phyloP scores from a whole-genome alignment of 257 asterid species.

The Nicotiana otophora region DNA sequence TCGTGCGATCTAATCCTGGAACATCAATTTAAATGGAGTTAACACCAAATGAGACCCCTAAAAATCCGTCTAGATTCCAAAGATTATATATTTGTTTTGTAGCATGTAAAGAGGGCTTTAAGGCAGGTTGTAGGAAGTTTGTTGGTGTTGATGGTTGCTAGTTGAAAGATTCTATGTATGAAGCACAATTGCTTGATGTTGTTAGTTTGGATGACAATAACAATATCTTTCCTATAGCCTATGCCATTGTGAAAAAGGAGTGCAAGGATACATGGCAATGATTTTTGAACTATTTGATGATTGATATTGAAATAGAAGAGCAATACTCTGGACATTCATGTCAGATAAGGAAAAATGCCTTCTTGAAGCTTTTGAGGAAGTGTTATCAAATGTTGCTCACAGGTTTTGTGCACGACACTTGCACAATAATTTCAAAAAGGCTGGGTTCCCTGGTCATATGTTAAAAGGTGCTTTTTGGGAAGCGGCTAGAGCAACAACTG shows the following conservation, averaged over 20 bases:
- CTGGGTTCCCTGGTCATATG: neutral
- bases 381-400: neutral
- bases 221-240: constrained; percentile 12
- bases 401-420: constrained; percentile 6
- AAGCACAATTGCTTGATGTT: neutral
- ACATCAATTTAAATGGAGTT: neutral
- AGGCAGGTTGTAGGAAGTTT: neutral
- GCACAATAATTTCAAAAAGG: neutral
- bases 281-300: neutral
- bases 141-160: neutral
- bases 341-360: constrained; percentile 19
- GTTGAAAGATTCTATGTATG: neutral
- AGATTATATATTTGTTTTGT: neutral
- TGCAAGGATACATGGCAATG: constrained; percentile 8
- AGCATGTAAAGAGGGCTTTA: neutral
- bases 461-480: neutral
- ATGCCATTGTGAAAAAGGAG: constrained; percentile 11
- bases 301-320: neutral
- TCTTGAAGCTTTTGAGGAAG: neutral
- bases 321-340: neutral
- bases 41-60: too few relatives aligned
- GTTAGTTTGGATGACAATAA: constrained; percentile 14
- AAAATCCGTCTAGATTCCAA: too few relatives aligned
- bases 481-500: neutral
- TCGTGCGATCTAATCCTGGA: neutral